Conservation (phyloP, 495 filamentous ascomycete species). For the Hyaloscypha hepaticicola region DNA sequence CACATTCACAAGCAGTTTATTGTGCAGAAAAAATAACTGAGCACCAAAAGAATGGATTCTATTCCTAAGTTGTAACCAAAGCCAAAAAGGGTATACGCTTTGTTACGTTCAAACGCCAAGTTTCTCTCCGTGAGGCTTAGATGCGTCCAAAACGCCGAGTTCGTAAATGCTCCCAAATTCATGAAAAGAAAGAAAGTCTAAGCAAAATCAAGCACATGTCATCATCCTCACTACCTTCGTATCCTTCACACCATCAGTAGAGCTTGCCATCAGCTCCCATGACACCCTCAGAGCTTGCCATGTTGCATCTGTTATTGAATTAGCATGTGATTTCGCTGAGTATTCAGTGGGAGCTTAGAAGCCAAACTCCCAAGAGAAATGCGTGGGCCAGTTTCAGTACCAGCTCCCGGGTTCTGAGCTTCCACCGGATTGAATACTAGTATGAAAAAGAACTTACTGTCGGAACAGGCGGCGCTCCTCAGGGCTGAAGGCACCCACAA, state of each 20-base stretch:
- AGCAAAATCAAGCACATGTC: conserved; percentile 6
- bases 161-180: conserved; percentile 26
- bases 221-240: neutral
- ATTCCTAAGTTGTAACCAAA: conserved; percentile 18
- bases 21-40: neutral
- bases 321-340: too few species aligned
- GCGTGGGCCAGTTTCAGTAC: too few species aligned
- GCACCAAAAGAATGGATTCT: neutral
- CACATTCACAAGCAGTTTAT: neutral
- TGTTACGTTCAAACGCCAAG: conserved; percentile 35
- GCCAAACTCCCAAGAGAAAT: too few species aligned
- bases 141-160: conserved; percentile 33
- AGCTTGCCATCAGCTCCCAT: conserved; percentile 42
- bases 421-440: too few species aligned
- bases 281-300: conserved; percentile 58
- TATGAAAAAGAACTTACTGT: too few species aligned
- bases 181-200: neutral
- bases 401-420: too few species aligned
- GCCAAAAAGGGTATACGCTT: conserved; percentile 33
- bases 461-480: conserved; percentile 70
- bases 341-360: too few species aligned
- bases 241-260: conserved; percentile 16
- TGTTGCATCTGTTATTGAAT: too few species aligned
- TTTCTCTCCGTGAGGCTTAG: conserved; percentile 31
- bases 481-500: conserved; percentile 69